Base-by-base conservation (phyloP, 257 asterid genomes). In the Lycium barbarum region DNA sequence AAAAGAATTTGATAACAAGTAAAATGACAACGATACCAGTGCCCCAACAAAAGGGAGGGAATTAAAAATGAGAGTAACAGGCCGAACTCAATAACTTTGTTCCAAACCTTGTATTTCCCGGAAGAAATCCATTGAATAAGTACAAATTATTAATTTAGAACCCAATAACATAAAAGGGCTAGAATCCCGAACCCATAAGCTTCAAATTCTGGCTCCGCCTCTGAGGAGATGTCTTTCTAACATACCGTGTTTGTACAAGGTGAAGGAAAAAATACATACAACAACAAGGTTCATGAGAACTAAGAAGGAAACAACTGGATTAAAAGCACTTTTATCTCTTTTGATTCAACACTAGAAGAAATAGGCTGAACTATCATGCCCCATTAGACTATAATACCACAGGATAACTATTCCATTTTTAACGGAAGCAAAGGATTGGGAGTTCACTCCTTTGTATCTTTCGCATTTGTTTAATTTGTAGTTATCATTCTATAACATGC, bases 1-100 rank as follows among this genome's bases (percentile, higher is more conserved):
- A 76, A 6, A 40, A 38, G 22, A 47, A 84, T 72, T 45, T 68
- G 10, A 72, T 80, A 84, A 43, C 81, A 86, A 84, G 68, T 43
- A 33, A 81, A 78, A 65, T 66, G 67, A 45, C 79, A 82, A 65
- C 8, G 20, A 49, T 74, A 12, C 18, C 62, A 49, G 10, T 53
- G 11, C 38, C 43, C 36, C n/a, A n/a, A 73, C 54, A 47, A 49
- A 20, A 51, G 11, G 57, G 1, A 47, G 54, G 20, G 13, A 68
- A 36, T 36, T 6, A 15, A 45, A 72, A 1, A 20, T 6, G 38
- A 73, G n/a, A 15, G 45, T 45, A 26, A 26, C 33, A 26, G 1
- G 33, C 1, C 33, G 33, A 26, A 26, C 33, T 26, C 33, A 26
- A 26, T 26, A 26, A 26, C 33, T 26, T 26, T 26, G 33, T 0